Evolutionary conservation across 345 rosid species (phyloP), one percentile per base, ranked within the genome.

Genomic region (Populus deltoides): DNA sequence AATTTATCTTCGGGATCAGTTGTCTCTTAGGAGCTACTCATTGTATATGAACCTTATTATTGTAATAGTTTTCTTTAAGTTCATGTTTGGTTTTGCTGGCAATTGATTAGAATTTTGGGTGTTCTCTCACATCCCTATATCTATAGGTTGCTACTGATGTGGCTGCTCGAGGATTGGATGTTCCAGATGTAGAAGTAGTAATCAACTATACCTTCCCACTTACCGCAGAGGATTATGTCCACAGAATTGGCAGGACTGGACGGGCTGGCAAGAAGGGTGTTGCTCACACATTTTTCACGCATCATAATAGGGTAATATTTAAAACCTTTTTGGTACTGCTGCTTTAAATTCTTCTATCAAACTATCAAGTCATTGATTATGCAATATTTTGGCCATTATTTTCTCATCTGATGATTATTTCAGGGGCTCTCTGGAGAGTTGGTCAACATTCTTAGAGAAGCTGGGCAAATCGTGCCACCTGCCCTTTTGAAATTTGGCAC

Each of bases 241-340:
- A 96, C 75, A 89, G 98, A 80, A 96, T 93, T 38, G 98, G 97
- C 61, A 90, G 98, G 82, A 96, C 99, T 8, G 98, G 99, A 74
- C 92, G 98, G 74, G 99, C 99, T 24, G 99, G 97, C 61, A 91
- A 91, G 88, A 96, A 96, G 86, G 97, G 99, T 36, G 94, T 96
- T 77, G 96, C 99, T 24, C 98, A 92, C 85, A 91, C 99, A 38
- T 93, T 96, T 88, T 96, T 93, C 86, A 96, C 91, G 0, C 90
- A 88, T 70, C 92, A 84, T 43, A 96, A 96, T 78, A 96, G 93
- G 97, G 98, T 92, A 86, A 49, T 29, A 20, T 65, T 17, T 38
- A 4, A 39, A 1, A 31, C 66, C 13, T 18, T 24, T 78, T 20
- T 6, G 8, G 1, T 47, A 61, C 1, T 61, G 9, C n/a, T 75